Percentiles rank a stretch among this genome's conserved stretches.
phyloP scores from a whole-genome alignment of 495 filamentous ascomycete genomes.

The Apiosordaria backusii region DNA sequence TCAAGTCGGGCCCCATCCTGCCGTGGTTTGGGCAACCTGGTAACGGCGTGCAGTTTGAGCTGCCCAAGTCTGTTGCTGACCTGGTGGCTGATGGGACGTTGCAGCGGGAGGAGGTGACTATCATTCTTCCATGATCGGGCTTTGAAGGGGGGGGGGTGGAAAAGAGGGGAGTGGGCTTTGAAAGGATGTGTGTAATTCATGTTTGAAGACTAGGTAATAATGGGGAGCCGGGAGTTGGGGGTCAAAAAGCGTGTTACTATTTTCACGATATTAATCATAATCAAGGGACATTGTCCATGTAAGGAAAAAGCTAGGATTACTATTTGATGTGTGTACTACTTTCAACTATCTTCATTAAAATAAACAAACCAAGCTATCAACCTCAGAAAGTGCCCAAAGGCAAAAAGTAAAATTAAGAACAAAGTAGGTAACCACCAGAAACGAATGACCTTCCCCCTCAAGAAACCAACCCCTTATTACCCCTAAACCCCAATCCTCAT shows the following conservation, averaged over 20 bases:
- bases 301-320: background rate
- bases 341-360: too few species aligned
- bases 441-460: too few species aligned
- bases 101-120: constrained; percentile 19
- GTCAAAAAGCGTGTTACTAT: background rate
- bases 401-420: background rate
- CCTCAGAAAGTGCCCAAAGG: background rate
- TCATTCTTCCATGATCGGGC: constrained; percentile 10
- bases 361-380: too few species aligned
- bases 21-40: constrained; percentile 59
- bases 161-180: background rate
- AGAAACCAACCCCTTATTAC: background rate
- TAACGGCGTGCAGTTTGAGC: constrained; percentile 48
- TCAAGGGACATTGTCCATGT: background rate
- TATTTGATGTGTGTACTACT: background rate
- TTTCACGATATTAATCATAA: background rate
- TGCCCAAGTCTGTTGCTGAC: constrained; percentile 16
- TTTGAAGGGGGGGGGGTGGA: background rate
- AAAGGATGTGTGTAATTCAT: background rate
- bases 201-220: background rate
- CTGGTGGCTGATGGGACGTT: constrained; percentile 20
- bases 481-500: background rate
- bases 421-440: background rate
- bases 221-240: background rate
- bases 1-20: constrained; percentile 49